Evolutionary conservation across 352 stramenopile species (phyloP), one percentile per base, ranked within the genome.

Genomic region (Phytophthora melonis): DNA sequence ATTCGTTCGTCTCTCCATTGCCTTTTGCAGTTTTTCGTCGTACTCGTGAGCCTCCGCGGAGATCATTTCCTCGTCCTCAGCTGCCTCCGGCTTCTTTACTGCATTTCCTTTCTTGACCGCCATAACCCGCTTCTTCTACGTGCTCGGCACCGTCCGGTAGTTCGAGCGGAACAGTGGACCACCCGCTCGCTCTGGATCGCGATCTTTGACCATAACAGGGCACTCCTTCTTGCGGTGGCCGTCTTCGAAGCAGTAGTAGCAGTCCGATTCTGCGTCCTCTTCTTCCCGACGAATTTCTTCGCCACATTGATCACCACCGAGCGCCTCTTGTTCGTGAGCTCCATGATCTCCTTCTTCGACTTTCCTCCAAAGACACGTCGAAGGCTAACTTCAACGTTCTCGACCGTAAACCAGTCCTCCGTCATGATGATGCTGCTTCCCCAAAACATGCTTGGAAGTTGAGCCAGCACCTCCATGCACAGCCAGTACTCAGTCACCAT

Each of bases 391-490:
- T 74, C 43, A 13, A 54, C 30, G 7, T 56, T 70, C 32, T 70
- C 43, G 2, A 70, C 23, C 23, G 25, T 65, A 9, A 74, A 65
- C 30, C 13, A 45, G 3, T 66, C 14, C 7, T 55, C 16, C 1
- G 58, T 59, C 52, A 74, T 60, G 8, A 16, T 61, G 30, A 74
- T 57, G 3, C 52, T 61, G 7, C 23, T 45, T 21, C 30, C 68
- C 68, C 47, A 75, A 16, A 72, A 70, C 43, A 68, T 36, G n/a
- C 57, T 67, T 9, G 63, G 68, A 14, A 75, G 56, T 16, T 19
- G 8, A 13, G 36, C 18, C 19, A 63, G 39, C 34, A 68, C 56
- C 21, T 72, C 16, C 45, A 55, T 66, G 21, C 56, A 72, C 14
- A 75, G n/a, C 62, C 63, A 57, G 13, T 39, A 0, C 13, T 75